phyloP scores from a whole-genome alignment of 169 alveolate genomes.

The Plasmodium vivax region DNA sequence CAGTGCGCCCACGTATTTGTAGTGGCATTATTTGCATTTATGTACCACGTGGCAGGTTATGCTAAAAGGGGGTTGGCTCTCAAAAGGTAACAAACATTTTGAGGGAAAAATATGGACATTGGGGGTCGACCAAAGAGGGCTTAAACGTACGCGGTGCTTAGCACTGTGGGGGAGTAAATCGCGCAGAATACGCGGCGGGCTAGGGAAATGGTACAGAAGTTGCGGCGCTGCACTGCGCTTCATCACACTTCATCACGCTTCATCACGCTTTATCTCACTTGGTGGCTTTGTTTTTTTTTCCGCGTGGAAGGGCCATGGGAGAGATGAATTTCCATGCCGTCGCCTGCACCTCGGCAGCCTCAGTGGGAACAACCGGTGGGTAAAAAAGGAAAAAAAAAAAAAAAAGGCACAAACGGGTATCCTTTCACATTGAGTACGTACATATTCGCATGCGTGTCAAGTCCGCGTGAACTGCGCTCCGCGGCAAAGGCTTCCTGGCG shows the following conservation, averaged over 20 bases:
- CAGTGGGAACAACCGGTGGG: neutral
- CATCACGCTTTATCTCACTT: neutral
- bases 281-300: neutral
- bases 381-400: neutral
- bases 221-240: neutral
- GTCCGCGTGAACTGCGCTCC: neutral
- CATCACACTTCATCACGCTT: neutral
- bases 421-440: neutral
- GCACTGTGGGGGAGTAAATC: neutral
- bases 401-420: neutral
- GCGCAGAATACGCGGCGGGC: neutral
- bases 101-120: neutral
- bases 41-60: neutral
- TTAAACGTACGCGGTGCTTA: neutral
- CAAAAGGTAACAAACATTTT: neutral
- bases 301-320: neutral
- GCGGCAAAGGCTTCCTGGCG: neutral
- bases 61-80: neutral
- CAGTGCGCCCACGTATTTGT: neutral
- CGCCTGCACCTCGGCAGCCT: neutral
- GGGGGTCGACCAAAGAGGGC: too few species aligned
- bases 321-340: neutral
- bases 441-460: neutral
- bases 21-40: neutral
- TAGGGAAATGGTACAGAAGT: neutral